Evolutionary conservation across 306 rosid species (phyloP).

Genomic region (Geum urbanum): DNA sequence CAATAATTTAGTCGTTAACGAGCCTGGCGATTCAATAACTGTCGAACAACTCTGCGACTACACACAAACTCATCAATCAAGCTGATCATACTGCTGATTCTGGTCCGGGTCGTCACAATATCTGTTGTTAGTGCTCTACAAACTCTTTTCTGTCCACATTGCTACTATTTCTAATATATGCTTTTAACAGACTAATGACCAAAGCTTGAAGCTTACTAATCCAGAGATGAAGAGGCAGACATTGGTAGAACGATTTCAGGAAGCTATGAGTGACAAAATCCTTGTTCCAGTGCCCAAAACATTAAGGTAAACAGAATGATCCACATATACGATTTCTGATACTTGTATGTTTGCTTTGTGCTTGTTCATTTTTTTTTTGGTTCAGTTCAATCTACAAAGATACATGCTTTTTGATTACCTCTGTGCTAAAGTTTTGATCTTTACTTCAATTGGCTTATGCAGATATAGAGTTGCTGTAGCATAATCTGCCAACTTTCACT

Average conservation of each 20-base stretch:
- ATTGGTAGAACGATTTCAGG: slow-evolving; percentile 71
- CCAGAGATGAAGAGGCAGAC: slow-evolving; percentile 52
- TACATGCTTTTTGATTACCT: background rate
- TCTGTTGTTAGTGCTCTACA: slow-evolving; percentile 9
- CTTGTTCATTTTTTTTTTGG: background rate
- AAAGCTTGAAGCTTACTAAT: slow-evolving; percentile 28
- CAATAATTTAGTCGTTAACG: too few relatives aligned
- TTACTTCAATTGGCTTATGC: background rate
- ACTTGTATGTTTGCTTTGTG: background rate
- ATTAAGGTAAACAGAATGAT: slow-evolving; percentile 40
- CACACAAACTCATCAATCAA: too few relatives aligned
- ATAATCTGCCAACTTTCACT: background rate
- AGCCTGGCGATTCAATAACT: too few relatives aligned
- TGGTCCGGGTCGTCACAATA: too few relatives aligned
- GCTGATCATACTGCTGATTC: too few relatives aligned
- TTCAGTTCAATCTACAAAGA: background rate
- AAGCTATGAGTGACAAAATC: slow-evolving; percentile 57
- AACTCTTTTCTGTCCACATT: slow-evolving; percentile 15
- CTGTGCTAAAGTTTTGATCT: background rate
- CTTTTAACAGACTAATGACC: slow-evolving; percentile 42
- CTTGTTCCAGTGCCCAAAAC: slow-evolving; percentile 38
- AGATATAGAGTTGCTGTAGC: background rate
- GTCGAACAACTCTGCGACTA: too few relatives aligned
- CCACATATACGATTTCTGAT: background rate
- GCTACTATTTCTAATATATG: background rate